A percentile compares a stretch with the other conserved stretches of the same genome.
Conservation (phyloP, 805 yeast genomes). For the Nakazawaea siamensis region DNA sequence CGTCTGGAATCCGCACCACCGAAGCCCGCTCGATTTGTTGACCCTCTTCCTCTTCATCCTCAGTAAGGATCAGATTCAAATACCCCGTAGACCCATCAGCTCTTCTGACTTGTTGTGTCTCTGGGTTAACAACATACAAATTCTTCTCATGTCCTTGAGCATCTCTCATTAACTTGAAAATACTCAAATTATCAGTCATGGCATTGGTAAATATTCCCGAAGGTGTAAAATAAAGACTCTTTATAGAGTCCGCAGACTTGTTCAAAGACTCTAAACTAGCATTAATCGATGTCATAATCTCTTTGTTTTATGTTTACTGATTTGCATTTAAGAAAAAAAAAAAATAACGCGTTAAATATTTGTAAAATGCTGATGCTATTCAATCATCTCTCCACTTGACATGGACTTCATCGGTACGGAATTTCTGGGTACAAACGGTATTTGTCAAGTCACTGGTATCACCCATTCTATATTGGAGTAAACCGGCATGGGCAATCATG, state of each 20-base stretch:
- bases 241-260: conserved; percentile 31
- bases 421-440: conserved; percentile 88
- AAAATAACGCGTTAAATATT: not conserved
- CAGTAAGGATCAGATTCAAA: conserved; percentile 14
- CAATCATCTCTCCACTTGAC: conserved; percentile 80
- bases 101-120: conserved; percentile 31
- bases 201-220: conserved; percentile 67
- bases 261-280: conserved; percentile 25
- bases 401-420: conserved; percentile 88
- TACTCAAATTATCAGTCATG: conserved; percentile 39
- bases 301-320: no score
- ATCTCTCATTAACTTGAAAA: conserved; percentile 52
- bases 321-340: no score
- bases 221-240: conserved; percentile 36
- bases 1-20: conserved; percentile 6
- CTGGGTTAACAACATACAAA: conserved; percentile 33
- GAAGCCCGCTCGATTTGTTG: not conserved
- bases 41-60: not conserved
- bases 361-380: no score
- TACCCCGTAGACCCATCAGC: conserved; percentile 41
- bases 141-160: conserved; percentile 44
- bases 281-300: conserved; percentile 17
- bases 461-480: conserved; percentile 80
- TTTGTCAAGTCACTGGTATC: conserved; percentile 48
- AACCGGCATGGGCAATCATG: conserved; percentile 98